Conservation (phyloP, 805 yeast species). For the Monosporozyma aerobia region DNA sequence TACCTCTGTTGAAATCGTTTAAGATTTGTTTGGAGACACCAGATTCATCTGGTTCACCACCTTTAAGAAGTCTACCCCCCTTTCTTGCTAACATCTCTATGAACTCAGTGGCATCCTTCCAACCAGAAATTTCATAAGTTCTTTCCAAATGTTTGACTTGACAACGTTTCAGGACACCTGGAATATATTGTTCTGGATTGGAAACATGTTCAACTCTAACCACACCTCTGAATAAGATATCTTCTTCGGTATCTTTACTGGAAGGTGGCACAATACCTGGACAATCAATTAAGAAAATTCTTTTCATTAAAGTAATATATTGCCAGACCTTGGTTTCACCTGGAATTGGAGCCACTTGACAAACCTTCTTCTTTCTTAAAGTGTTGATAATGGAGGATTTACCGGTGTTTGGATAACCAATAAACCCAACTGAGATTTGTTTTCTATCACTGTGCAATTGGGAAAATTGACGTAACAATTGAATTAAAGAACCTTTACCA, state of each 20-base stretch:
- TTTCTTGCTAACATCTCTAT: conserved; percentile 87
- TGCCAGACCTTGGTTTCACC: conserved; percentile 99
- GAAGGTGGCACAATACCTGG: conserved; percentile 99
- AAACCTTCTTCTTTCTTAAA: conserved; percentile 86
- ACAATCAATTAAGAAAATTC: conserved; percentile 91
- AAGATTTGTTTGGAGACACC: conserved; percentile 85
- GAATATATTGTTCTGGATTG: conserved; percentile 89
- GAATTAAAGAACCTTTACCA: conserved; percentile 95
- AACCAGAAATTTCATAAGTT: conserved; percentile 89
- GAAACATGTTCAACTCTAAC: conserved; percentile 98
- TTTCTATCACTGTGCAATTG: conserved; percentile 84
- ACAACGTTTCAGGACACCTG: conserved; percentile 76
- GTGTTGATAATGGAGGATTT: conserved; percentile 94
- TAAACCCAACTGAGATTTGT: conserved; percentile 93
- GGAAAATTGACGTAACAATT: conserved; percentile 86
- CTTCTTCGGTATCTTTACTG: conserved; percentile 78
- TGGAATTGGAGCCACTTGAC: conserved; percentile 96
- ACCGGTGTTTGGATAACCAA: conserved; percentile 98
- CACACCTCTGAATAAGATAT: conserved; percentile 90
- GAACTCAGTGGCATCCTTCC: conserved; percentile 73
- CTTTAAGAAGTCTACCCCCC: conserved; percentile 85
- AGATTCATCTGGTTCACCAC: conserved; percentile 95
- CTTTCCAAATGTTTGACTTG: conserved; percentile 85
- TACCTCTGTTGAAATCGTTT: conserved; percentile 93
- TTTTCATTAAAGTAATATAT: conserved; percentile 92